Base-by-base conservation (phyloP, 2,329 filamentous ascomycete genomes). In the Zasmidium angulare region DNA sequence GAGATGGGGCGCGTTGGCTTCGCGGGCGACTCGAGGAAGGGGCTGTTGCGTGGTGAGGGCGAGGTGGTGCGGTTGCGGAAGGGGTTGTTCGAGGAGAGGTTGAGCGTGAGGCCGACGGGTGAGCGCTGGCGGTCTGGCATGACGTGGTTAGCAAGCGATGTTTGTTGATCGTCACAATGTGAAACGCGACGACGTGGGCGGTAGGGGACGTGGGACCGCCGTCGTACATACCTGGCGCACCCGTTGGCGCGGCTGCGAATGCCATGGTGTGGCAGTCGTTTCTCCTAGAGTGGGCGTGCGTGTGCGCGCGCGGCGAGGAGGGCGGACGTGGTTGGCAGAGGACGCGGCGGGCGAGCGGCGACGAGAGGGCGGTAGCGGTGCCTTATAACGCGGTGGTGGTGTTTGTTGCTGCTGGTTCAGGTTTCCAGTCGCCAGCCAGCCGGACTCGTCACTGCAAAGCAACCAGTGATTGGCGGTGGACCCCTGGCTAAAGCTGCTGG, bases 21-120 rank as follows among this genome's bases (percentile, higher is more conserved):
- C 49, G 40, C 56, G 84, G 83, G 86, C 64, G 83, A 87, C 70
- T 72, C 58, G 70, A 48, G 24, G 50, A 50, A 54, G 50, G 50
- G 50, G 53, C 55, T 57, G 56, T 56, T 65, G 31, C 47, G 58
- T 11, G 68, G 70, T 36, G 65, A 75, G 61, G 55, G 72, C 65
- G 78, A 90, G 40, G 81, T 79, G 64, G 87, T 85, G 71, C 88
- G 86, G 75, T 90, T 90, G 79, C 89, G 87, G 72, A 84, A 93
- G 63, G 89, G 89, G 73, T 93, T 93, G 82, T 92, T 92, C 75
- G 87, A 87, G 71, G 78, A 76, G 58, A 92, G 84, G 76, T 58
- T 56, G 48, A 63, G 56, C 21, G 58, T 53, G 22, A 65, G 46
- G 52, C 63, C 63, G 36, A 60, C 51, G 56, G 60, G 55, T 67